Base-by-base conservation (phyloP, 371 early-diverging fungal species). In the Mortierella sp. region DNA sequence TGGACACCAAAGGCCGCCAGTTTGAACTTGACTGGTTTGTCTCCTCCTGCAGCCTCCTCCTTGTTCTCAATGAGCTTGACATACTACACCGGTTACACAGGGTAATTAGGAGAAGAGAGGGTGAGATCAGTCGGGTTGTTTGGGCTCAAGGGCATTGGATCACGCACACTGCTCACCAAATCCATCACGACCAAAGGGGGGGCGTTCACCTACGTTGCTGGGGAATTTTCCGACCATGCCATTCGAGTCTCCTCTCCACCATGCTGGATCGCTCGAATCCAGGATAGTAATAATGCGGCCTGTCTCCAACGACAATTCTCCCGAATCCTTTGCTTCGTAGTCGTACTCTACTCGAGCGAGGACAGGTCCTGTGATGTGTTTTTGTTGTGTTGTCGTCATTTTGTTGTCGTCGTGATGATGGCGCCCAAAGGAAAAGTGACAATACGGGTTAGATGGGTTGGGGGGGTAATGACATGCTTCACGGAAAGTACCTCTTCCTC, bases 1-100 rank as follows among this genome's bases (percentile, higher is more conserved):
- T 91, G 90, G n/a, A 93, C 92, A 57, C 93, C 93, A 62, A 88
- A 92, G 0, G 91, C 89, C 8, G 91, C 90, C 58, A 90, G 72
- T 63, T 83, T 90, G 71, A 89, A 88, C 46, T 71, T 72, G 23
- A 53, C 24, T 10, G 72, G 62, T 34, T 80, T 69, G 16, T 80
- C 65, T 41, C 59, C 63, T 3, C 78, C 38, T 19, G 54, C 63
- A 52, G 55, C 72, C 48, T 67, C 62, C 50, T 64, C 64, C 46
- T 72, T 61, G 46, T 53, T 53, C 45, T 81, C 84, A 30, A 84
- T 72, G 16, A 82, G 41, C 59, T 85, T 82, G 57, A 82, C 84
- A 61, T 76, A 80, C 83, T 87, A 67, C 39, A 14, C 8, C 47
- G 16, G 54, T 49, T 39, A n/a, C n/a, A n/a, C n/a, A n/a, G n/a